phyloP scores from a whole-genome alignment of 1,284 basidiomycete genomes.

The Apiotrichum mycotoxinovorans region DNA sequence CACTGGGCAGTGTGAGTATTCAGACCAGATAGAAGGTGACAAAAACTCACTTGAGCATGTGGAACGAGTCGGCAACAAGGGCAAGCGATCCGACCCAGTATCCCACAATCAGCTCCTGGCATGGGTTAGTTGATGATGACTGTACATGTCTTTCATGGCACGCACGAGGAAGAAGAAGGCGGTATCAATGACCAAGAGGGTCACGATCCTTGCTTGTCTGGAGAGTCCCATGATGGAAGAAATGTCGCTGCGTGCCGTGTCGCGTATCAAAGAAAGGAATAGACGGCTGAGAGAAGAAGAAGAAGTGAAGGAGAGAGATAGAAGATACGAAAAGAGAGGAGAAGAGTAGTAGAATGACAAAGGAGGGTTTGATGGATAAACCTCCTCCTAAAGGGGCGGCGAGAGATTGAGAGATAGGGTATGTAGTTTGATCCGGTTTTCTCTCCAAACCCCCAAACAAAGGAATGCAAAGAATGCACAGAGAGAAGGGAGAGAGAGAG shows the following conservation, averaged over 20 bases:
- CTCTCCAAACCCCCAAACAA: too few species aligned
- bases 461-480: too few species aligned
- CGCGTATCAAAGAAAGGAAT: neutral
- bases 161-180: slow-evolving; percentile 88
- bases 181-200: slow-evolving; percentile 78
- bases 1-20: slow-evolving; percentile 55
- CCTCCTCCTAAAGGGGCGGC: too few species aligned
- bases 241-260: neutral
- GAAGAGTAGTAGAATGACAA: too few species aligned
- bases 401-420: too few species aligned
- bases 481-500: too few species aligned
- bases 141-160: neutral
- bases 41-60: slow-evolving; percentile 92
- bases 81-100: slow-evolving; percentile 93
- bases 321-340: too few species aligned
- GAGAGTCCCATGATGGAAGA: slow-evolving; percentile 59
- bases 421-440: too few species aligned
- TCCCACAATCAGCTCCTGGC: slow-evolving; percentile 56
- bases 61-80: slow-evolving; percentile 93
- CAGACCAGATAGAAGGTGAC: slow-evolving; percentile 62
- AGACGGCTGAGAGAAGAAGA: neutral
- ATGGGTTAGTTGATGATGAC: slow-evolving; percentile 4
- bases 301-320: neutral
- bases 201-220: slow-evolving; percentile 70
- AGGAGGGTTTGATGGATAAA: too few species aligned